Evolutionary conservation across 768 basidiomycete genomes (phyloP), one percentile per base, ranked within the genome.

Genomic region (Kwoniella mangroviensis): DNA sequence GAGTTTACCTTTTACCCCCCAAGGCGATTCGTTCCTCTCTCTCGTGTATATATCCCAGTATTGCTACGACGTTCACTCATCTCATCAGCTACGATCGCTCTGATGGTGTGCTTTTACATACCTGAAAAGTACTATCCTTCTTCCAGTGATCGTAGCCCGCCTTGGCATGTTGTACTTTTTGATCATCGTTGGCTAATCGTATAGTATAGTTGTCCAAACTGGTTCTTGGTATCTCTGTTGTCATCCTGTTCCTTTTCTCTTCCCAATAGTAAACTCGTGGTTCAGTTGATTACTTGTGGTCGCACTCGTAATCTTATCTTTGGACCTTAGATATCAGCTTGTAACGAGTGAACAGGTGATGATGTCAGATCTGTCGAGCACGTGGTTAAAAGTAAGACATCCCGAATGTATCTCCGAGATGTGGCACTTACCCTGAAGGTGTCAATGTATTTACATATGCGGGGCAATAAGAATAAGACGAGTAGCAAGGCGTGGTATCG

Each of bases 101-200:
- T 21, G 22, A 43, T 9, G n/a, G 45, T 24, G 24, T 24, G 24
- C 40, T 12, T 40, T 13, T 13, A 57, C 73, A 65, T 21, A 75
- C 77, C 69, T 78, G 71, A 21, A 34, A 74, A 12, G 73, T 55
- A 12, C 24, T 21, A 13, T 70, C 69, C 21, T 68, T 69, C 42
- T 51, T 28, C 77, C 77, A 78, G 3, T 68, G 63, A 3, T 65
- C 69, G 28, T 55, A 73, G 0, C 61, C 53, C 3, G 67, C 75
- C n/a, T 45, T 62, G 12, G 26, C 49, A 57, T 74, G 73, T 49
- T 78, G 63, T 19, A 57, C 61, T 12, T 57, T 13, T 56, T 78
- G 77, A 2, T 67, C 58, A 11, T 43, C 24, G 51, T 57, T 73
- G 28, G 74, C 75, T 3, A 64, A 24, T 4, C 69, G 69, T 34